Evolutionary conservation across 495 filamentous ascomycete species (phyloP).

Genomic region (Hypoxylon lenormandii): DNA sequence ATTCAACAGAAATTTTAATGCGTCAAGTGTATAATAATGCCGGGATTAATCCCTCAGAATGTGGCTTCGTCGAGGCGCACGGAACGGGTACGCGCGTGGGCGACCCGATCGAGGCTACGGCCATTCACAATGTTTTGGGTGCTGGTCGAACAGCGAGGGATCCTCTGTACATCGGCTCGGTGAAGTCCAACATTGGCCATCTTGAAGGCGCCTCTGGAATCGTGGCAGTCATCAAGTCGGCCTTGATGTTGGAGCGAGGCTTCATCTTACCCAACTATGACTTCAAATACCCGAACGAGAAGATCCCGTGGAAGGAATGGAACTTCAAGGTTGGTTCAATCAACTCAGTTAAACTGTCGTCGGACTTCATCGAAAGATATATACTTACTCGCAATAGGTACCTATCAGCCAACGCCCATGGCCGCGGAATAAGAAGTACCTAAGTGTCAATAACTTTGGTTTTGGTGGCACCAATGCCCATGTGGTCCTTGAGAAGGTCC

Average conservation of each 20-base stretch:
- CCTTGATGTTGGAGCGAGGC: slow-evolving; percentile 69
- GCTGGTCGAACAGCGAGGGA: slow-evolving; percentile 51
- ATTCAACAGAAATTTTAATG: slow-evolving; percentile 56
- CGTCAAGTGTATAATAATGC: slow-evolving; percentile 59
- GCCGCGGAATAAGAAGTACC: slow-evolving; percentile 56
- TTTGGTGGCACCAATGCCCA: slow-evolving; percentile 61
- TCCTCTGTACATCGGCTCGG: slow-evolving; percentile 67
- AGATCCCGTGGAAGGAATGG: slow-evolving; percentile 62
- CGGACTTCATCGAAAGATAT: slow-evolving; percentile 13
- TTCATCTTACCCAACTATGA: slow-evolving; percentile 64
- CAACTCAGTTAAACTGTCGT: slow-evolving; percentile 34
- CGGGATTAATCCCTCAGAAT: slow-evolving; percentile 57
- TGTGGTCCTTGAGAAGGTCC: slow-evolving; percentile 55
- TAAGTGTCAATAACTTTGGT: slow-evolving; percentile 64
- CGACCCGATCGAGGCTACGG: slow-evolving; percentile 71
- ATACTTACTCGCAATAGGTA: slow-evolving; percentile 32
- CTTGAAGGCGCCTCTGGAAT: slow-evolving; percentile 69
- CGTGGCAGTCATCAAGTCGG: slow-evolving; percentile 68
- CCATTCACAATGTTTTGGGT: slow-evolving; percentile 64
- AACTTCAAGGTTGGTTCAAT: slow-evolving; percentile 61
- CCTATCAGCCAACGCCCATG: slow-evolving; percentile 51
- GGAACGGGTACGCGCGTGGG: slow-evolving; percentile 71
- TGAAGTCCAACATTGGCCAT: slow-evolving; percentile 73
- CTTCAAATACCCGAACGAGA: slow-evolving; percentile 60
- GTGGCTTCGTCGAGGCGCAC: slow-evolving; percentile 64